phyloP scores from a whole-genome alignment of 768 basidiomycete species.

The Naganishia vaughanmartiniae region DNA sequence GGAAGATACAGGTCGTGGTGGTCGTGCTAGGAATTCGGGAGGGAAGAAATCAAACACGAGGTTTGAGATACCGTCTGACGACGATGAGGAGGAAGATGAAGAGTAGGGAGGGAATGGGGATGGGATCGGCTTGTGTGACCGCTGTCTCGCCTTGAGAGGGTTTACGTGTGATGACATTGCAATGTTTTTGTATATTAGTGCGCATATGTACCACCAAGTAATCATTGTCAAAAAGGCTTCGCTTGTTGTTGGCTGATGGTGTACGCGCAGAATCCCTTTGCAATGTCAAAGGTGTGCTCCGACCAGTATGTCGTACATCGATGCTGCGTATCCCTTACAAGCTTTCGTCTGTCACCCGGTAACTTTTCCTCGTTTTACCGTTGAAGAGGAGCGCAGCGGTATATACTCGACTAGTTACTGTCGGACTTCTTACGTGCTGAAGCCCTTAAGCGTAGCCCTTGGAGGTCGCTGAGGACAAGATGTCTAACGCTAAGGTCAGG shows the following conservation, averaged over 20 bases:
- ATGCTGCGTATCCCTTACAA: too few relatives aligned
- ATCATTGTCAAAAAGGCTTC: not conserved
- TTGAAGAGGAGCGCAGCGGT: too few relatives aligned
- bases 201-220: not conserved
- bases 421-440: too few relatives aligned
- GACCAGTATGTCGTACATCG: too few relatives aligned
- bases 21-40: constrained; percentile 62
- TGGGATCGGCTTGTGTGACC: not conserved
- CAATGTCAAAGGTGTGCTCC: too few relatives aligned
- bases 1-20: constrained; percentile 59
- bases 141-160: not conserved
- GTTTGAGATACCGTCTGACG: constrained; percentile 57
- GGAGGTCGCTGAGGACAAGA: too few relatives aligned
- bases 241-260: not conserved
- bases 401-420: too few relatives aligned
- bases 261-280: too few relatives aligned
- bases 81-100: constrained; percentile 39
- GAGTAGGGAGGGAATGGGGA: constrained; percentile 8
- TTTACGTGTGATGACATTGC: not conserved
- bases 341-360: too few relatives aligned
- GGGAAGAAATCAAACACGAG: constrained; percentile 61
- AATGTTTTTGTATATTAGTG: not conserved
- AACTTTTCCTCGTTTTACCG: too few relatives aligned
- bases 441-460: too few relatives aligned
- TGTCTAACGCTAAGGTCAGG: not conserved